Percentiles rank a stretch among this genome's conserved stretches.
These are phyloP conservation scores for Mycena chlorophos DNA, from an alignment of 768 basidiomycete species.

Conservation along the genomic window DNA sequence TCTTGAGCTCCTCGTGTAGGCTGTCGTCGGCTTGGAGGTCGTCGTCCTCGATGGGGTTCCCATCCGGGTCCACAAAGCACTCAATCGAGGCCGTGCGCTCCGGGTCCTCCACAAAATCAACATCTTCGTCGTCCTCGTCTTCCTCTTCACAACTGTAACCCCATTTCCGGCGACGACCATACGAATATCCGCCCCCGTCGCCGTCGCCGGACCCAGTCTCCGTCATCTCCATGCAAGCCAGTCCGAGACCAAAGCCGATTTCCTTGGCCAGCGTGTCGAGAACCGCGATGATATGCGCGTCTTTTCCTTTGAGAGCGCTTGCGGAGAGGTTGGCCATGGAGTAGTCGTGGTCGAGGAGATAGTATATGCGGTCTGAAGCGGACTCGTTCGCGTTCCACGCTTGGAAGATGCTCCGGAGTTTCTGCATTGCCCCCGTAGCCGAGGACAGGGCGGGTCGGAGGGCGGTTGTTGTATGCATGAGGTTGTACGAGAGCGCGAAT, in stretches of 20 bases:
- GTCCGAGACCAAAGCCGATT: conserved; percentile 29
- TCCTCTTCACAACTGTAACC: conserved; percentile 4
- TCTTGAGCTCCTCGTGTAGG: conserved; percentile 17
- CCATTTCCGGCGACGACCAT: neutral
- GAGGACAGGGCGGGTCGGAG: conserved; percentile 18
- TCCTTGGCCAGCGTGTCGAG: conserved; percentile 28
- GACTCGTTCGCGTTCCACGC: conserved; percentile 27
- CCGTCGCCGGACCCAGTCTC: conserved; percentile 6
- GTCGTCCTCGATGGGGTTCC: conserved; percentile 12
- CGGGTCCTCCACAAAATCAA: conserved; percentile 18
- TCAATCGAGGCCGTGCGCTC: conserved; percentile 11
- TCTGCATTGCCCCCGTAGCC: conserved; percentile 3
- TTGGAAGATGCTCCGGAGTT: conserved; percentile 28
- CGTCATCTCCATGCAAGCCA: conserved; percentile 30
- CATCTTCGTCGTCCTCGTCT: conserved; percentile 14
- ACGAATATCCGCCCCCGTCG: neutral
- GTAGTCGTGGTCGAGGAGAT: conserved; percentile 26
- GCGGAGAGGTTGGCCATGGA: conserved; percentile 12
- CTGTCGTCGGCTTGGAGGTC: conserved; percentile 21
- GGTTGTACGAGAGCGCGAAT: conserved; percentile 42
- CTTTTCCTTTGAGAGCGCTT: conserved; percentile 34
- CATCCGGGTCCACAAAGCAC: conserved; percentile 25
- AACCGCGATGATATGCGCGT: conserved; percentile 30
- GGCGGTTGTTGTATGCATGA: conserved; percentile 31
- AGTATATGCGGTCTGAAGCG: conserved; percentile 6